Conservation (phyloP, 106 monocot genomes). For the Platanthera zijinensis region DNA sequence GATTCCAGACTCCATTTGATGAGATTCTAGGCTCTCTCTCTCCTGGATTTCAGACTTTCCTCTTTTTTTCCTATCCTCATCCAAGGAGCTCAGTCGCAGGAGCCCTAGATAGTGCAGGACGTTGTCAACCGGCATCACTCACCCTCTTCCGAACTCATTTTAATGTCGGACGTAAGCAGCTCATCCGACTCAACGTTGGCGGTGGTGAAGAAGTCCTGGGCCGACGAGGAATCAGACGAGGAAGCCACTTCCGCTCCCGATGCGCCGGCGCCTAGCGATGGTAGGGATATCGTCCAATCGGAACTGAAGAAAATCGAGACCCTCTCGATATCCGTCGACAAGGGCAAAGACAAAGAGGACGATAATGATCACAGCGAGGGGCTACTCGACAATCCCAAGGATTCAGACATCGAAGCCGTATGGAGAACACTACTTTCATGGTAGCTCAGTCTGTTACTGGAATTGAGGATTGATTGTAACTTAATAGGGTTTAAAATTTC, state of each 20-base stretch:
- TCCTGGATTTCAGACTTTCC: no score
- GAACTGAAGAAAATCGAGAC: slow-evolving; percentile 19
- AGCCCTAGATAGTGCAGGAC: no score
- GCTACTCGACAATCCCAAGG: slow-evolving; percentile 57
- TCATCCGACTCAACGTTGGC: slow-evolving; percentile 10
- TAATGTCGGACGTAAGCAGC: slow-evolving; percentile 21
- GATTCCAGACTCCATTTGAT: no score
- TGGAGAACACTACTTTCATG: neutral
- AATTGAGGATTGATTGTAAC: neutral
- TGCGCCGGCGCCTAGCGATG: neutral
- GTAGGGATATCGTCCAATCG: neutral
- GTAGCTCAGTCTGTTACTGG: neutral
- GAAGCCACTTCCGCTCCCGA: slow-evolving; percentile 6
- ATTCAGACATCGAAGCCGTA: slow-evolving; percentile 66
- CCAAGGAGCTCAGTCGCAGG: no score
- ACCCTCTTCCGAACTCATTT: neutral
- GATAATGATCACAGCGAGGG: slow-evolving; percentile 10
- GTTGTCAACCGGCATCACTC: neutral
- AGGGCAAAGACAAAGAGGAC: slow-evolving; percentile 2
- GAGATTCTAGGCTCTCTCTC: no score
- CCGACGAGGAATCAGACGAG: slow-evolving; percentile 31
- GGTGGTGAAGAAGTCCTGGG: slow-evolving; percentile 39
- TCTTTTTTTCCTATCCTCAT: no score
- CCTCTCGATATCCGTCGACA: slow-evolving; percentile 25
- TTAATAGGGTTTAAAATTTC: neutral